These are phyloP conservation scores for Yamadazyma spencermartinsiae DNA, from an alignment of 1,139 yeast species.

Conservation along the genomic window DNA sequence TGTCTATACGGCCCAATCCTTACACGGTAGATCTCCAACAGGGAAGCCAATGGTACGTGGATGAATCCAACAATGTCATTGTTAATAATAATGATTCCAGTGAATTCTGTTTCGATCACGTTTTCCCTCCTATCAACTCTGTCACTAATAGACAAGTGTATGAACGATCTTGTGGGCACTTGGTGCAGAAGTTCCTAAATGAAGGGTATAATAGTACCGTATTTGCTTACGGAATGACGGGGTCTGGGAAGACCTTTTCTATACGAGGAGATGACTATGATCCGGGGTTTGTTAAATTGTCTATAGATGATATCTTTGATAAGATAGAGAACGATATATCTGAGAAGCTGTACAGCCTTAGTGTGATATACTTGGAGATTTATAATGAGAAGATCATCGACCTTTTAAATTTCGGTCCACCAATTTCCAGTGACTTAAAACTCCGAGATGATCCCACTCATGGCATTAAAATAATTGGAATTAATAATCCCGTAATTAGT, in stretches of 20 bases:
- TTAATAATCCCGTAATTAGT: conserved; percentile 58
- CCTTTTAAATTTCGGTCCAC: conserved; percentile 40
- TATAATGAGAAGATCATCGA: conserved; percentile 87
- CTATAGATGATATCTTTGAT: conserved; percentile 66
- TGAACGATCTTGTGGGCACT: conserved; percentile 55
- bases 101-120: conserved; percentile 73
- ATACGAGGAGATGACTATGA: conserved; percentile 76
- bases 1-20: conserved; percentile 58
- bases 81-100: conserved; percentile 50
- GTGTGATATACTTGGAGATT: conserved; percentile 79
- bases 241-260: conserved; percentile 91
- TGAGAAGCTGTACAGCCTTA: conserved; percentile 41
- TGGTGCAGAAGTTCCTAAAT: conserved; percentile 61
- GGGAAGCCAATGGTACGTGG: conserved; percentile 45
- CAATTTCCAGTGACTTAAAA: conserved; percentile 50
- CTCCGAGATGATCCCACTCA: conserved; percentile 72
- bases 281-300: conserved; percentile 77
- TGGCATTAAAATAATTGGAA: conserved; percentile 80
- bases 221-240: conserved; percentile 88
- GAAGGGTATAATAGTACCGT: conserved; percentile 88
- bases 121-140: conserved; percentile 52
- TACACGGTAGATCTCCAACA: conserved; percentile 24
- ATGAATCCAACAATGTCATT: conserved; percentile 40
- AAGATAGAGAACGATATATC: conserved; percentile 36
- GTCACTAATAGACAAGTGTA: conserved; percentile 62